A percentile compares a stretch with the other conserved stretches of the same genome.
phyloP scores from a whole-genome alignment of 2,329 filamentous ascomycete genomes.

The Verticillium nubilum region DNA sequence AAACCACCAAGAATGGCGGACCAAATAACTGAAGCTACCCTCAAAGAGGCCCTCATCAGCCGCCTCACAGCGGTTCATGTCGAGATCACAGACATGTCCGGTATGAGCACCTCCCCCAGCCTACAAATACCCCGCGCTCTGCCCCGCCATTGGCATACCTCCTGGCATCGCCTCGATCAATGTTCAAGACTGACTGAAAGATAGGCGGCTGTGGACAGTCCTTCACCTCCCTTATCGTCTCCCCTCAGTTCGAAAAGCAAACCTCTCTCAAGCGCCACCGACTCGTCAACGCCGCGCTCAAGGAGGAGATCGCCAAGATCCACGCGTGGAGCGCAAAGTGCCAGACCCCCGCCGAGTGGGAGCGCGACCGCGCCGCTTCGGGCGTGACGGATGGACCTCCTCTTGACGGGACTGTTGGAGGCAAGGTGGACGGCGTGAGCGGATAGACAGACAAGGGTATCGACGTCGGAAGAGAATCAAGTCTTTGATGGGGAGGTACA shows the following conservation, averaged over 20 bases:
- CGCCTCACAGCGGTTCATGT: slow-evolving; percentile 73
- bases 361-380: slow-evolving; percentile 49
- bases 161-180: not conserved
- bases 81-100: slow-evolving; percentile 87
- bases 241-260: slow-evolving; percentile 63
- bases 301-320: slow-evolving; percentile 82
- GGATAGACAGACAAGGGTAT: not conserved
- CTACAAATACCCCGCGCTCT: not conserved
- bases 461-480: not conserved
- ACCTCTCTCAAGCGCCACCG: slow-evolving; percentile 79
- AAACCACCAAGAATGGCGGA: slow-evolving; percentile 38
- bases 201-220: slow-evolving; percentile 57
- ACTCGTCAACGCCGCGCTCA: slow-evolving; percentile 76
- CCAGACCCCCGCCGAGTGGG: slow-evolving; percentile 86
- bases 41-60: slow-evolving; percentile 63
- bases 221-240: slow-evolving; percentile 56
- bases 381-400: slow-evolving; percentile 26
- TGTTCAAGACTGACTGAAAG: not conserved
- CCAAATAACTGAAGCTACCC: slow-evolving; percentile 65
- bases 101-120: slow-evolving; percentile 40
- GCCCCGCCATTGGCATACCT: not conserved
- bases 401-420: slow-evolving; percentile 36
- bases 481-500: not conserved
- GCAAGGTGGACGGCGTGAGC: slow-evolving; percentile 34
- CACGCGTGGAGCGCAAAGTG: slow-evolving; percentile 96